These are phyloP conservation scores for Acanthochlamys bracteata DNA, from an alignment of 106 monocot species.

Conservation along the genomic window DNA sequence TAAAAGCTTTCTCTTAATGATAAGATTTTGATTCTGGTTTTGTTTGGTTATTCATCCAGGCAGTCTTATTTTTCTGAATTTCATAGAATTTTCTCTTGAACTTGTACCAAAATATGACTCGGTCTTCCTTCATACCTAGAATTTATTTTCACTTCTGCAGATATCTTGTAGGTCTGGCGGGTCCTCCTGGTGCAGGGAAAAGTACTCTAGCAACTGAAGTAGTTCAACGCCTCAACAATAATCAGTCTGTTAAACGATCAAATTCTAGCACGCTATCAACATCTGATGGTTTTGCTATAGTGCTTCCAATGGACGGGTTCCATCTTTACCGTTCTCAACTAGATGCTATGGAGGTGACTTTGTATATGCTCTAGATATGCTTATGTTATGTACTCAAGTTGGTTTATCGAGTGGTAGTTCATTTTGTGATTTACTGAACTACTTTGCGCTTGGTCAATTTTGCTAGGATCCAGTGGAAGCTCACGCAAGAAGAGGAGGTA, in stretches of 20 bases:
- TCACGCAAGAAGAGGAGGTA: conserved; percentile 98
- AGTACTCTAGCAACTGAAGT: conserved; percentile 71
- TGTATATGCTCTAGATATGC: neutral
- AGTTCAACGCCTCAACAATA: conserved; percentile 49
- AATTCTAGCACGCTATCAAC: neutral
- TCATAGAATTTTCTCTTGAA: neutral
- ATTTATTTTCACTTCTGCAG: conserved; percentile 17
- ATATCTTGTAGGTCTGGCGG: conserved; percentile 71
- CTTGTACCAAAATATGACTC: neutral
- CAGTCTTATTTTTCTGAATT: no score
- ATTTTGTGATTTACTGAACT: conserved; percentile 6
- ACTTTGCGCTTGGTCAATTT: neutral
- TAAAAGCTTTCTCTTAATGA: no score
- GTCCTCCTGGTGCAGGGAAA: conserved; percentile 84
- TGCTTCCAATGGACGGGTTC: conserved; percentile 98
- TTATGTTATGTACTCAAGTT: neutral
- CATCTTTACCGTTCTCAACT: conserved; percentile 91
- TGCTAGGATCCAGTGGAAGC: conserved; percentile 87
- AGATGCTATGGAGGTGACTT: conserved; percentile 72
- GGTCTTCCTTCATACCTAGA: neutral
- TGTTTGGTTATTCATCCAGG: no score
- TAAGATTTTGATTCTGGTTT: no score
- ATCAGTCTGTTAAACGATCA: conserved; percentile 19
- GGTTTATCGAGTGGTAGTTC: neutral
- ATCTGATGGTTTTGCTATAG: conserved; percentile 41